Conservation (phyloP, 2,329 filamentous ascomycete species). For the Fusarium brachygibbosum region DNA sequence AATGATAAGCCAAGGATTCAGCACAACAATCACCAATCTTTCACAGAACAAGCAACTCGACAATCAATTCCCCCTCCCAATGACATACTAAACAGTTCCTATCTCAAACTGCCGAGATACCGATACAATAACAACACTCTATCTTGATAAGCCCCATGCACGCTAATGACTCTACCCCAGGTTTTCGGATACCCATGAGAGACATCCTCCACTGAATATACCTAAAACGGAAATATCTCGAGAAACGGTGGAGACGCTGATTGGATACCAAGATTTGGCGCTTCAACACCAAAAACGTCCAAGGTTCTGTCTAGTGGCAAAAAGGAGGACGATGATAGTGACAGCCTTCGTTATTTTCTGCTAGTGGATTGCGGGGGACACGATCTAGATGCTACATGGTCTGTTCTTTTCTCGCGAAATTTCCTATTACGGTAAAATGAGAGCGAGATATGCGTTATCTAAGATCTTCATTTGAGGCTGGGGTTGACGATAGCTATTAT, state of each 20-base stretch:
- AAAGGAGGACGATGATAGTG: background rate
- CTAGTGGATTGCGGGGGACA: constrained; percentile 9
- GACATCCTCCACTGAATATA: constrained; percentile 3
- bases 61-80: background rate
- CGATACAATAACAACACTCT: background rate
- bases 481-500: background rate
- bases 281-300: background rate
- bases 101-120: constrained; percentile 14
- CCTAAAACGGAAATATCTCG: background rate
- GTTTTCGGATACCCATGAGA: background rate
- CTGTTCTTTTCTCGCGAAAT: background rate
- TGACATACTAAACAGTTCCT: background rate
- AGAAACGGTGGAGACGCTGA: fast-evolving
- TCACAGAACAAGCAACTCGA: background rate
- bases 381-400: constrained; percentile 8
- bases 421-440: background rate
- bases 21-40: background rate
- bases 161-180: constrained; percentile 20
- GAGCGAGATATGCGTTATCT: background rate
- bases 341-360: background rate
- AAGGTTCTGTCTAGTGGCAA: background rate
- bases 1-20: background rate
- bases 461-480: background rate
- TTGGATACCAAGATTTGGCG: background rate
- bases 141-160: constrained; percentile 17